Evolutionary conservation across 164 flowering plant genomes (phyloP), one percentile per base, ranked within the genome.

Genomic region (Santalum album): DNA sequence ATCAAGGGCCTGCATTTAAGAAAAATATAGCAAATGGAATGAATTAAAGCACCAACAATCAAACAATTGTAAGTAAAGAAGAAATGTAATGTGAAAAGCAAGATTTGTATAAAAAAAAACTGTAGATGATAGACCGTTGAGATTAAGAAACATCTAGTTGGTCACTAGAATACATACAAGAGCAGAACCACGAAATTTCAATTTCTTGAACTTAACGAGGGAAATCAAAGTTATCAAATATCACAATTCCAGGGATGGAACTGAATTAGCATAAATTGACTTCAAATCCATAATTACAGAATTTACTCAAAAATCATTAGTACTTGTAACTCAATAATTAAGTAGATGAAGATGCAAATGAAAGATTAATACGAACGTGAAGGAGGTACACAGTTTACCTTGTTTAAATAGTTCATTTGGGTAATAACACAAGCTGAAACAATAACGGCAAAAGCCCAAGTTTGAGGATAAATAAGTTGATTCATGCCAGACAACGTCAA

Each of bases 1-100:
- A 64, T 87, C 95, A 40, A 87, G 86, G 25, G 96, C 96, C 96
- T 87, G 91, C 77, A 77, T 4, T 29, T 12, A 23, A 26, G 43
- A 29, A 10, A 20, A 36, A 46, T 9, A 12, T 45, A 25, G 21
- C 12, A 15, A 55, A 25, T n/a, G 54, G 24, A 32, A 24, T 16
- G 14, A 62, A 32, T 15, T 38, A 25, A 35, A 1, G 12, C n/a
- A 18, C 35, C 15, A 44, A 32, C 35, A 17, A 35, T 36, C 17
- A 18, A 23, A 49, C 25, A 18, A 57, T 14, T 12, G 36, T 12
- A 17, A 9, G 43, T 38, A 7, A 25, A 26, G 12, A 19, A 29
- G 15, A 5, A 10, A 7, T n/a, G 10, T 40, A 14, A 26, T 11
- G n/a, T 25, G 43, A 17, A 32, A 38, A 21, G 54, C 2, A 15